Evolutionary conservation across 2,329 filamentous ascomycete genomes (phyloP), one percentile per base, ranked within the genome.

Genomic region (Cladophialophora bantiana): DNA sequence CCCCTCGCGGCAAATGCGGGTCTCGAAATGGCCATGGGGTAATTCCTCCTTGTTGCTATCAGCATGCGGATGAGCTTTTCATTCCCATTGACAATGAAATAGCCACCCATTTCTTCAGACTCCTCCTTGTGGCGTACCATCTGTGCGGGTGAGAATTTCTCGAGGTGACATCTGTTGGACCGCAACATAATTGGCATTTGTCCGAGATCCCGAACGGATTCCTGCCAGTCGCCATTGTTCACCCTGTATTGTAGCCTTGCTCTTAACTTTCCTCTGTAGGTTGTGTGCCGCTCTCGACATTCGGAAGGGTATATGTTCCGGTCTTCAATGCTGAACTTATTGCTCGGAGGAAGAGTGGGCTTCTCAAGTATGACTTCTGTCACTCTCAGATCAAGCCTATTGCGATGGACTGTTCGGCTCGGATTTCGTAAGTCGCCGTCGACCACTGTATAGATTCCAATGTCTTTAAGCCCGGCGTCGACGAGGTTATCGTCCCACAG

Each of bases 51-150:
- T 77, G 93, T 93, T 69, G 98, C 87, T 70, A 97, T 89, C 69
- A 99, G 85, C 83, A 98, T 89, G 76, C 95, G 92, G 74, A 98
- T 93, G 65, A 98, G 88, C 82, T 97, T 98, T 79, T 99, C 95
- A 75, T 94, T 97, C 71, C 95, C 95, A 78, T 99, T 99, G 75
- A 99, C 91, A 74, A 99, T 89, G 76, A 98, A 99, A 79, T 98
- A 99, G 53, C 95, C 95, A 42, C 95, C 95, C 36, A 98, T 81
- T 79, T 99, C 95, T 79, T 99, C 95, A 0, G 94, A 91, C 79
- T 99, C 95, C 80, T 99, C 95, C 77, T 97, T 96, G 68, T 88
- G 88, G 70, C 90, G 85, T 35, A 98, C 93, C 15, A 99, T 85
- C 74, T 91, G 85, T 10, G 90, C 89, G 0, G 95, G 95, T 5